These are phyloP conservation scores for Petunia axillaris DNA, from an alignment of 257 asterid species.

Conservation along the genomic window DNA sequence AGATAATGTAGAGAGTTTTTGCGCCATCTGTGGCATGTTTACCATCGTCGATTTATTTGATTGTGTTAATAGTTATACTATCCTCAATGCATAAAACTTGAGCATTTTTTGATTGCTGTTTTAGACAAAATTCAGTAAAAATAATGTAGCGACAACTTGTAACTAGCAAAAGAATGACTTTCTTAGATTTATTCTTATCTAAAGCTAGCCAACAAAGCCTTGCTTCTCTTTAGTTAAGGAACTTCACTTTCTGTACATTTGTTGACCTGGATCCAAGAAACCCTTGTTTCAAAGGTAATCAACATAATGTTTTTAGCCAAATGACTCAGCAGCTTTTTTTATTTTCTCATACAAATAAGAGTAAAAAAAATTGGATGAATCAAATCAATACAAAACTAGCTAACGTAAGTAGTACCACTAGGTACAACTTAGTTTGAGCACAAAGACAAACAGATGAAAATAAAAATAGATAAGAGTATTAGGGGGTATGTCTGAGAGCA, in stretches of 20 bases:
- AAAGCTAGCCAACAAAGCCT: neutral
- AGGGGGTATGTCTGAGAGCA: neutral
- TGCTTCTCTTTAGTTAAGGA: neutral
- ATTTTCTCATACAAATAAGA: neutral
- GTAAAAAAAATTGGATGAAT: neutral
- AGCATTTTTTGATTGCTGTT: neutral
- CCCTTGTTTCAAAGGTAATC: neutral
- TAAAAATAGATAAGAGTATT: neutral
- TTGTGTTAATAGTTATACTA: too few species aligned
- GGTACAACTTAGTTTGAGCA: neutral
- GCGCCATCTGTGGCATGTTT: neutral
- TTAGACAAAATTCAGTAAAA: too few species aligned
- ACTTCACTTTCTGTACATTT: neutral
- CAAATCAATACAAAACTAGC: neutral
- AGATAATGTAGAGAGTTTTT: neutral
- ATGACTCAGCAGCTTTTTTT: neutral
- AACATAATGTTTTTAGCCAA: neutral
- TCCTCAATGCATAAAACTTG: too few species aligned
- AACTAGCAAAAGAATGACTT: neutral
- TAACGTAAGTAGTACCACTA: neutral
- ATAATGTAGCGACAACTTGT: neutral
- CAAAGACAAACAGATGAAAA: neutral
- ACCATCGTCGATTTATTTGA: too few species aligned
- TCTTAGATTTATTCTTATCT: neutral
- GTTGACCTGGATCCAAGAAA: neutral